Evolutionary conservation across 2,329 filamentous ascomycete genomes (phyloP).

Genomic region (Cytospora schulzeri): DNA sequence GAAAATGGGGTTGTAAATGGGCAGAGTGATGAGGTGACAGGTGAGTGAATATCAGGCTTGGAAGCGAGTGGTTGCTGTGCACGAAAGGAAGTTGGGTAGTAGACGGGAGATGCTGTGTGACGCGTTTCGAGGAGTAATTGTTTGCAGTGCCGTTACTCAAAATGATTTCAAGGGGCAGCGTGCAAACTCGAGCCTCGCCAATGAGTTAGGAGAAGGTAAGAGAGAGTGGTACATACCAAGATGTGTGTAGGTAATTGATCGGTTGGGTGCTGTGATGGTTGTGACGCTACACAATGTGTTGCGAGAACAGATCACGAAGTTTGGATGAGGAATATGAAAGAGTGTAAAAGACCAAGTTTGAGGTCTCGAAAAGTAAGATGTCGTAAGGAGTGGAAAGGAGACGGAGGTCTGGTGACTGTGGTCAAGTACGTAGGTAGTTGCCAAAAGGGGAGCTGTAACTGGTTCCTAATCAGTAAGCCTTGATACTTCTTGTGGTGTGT

Average conservation of each 20-base stretch:
- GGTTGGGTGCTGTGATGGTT: constrained; percentile 5
- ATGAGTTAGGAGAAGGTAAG: background rate
- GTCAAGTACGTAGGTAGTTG: background rate
- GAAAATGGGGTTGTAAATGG: constrained; percentile 6
- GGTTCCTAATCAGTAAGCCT: background rate
- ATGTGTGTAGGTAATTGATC: constrained; percentile 7
- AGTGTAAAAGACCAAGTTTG: background rate
- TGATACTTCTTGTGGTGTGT: constrained; percentile 17
- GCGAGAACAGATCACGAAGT: constrained; percentile 1
- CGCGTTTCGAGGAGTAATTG: constrained; percentile 25
- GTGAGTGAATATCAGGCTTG: constrained; percentile 3
- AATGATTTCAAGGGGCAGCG: constrained; percentile 18
- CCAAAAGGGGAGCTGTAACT: background rate
- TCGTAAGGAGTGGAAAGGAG: background rate
- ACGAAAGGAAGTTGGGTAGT: constrained; percentile 1
- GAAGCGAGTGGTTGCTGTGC: constrained; percentile 15
- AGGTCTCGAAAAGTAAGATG: background rate
- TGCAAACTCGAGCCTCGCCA: constrained; percentile 14
- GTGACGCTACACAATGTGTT: constrained; percentile 17
- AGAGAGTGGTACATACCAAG: constrained; percentile 20
- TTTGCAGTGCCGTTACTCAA: constrained; percentile 28
- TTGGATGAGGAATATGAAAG: background rate
- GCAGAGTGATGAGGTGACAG: constrained; percentile 7
- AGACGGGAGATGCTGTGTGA: constrained; percentile 26
- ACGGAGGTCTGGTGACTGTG: background rate